Evolutionary conservation across 192 early-diverging fungal species (phyloP).

Genomic region (Mortierella claussenii): DNA sequence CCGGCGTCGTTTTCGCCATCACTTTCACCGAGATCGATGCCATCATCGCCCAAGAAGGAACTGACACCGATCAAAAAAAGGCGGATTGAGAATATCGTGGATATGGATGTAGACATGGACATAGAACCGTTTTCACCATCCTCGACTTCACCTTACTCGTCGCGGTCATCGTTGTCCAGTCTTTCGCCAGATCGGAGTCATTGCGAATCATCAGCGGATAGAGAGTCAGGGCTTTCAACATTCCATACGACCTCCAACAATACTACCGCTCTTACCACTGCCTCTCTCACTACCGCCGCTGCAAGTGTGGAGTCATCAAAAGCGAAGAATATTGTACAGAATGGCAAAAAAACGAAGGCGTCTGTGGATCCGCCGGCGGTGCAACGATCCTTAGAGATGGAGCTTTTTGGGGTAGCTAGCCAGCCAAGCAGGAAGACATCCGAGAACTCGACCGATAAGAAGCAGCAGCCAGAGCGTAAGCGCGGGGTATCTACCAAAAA

Average conservation of each 20-base stretch:
- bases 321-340: no score
- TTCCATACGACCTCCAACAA: background rate
- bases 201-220: constrained; percentile 14
- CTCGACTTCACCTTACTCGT: constrained; percentile 16
- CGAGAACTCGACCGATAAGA: background rate
- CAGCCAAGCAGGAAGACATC: constrained; percentile 2
- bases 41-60: constrained; percentile 5
- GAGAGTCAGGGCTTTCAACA: constrained; percentile 1
- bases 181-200: constrained; percentile 23
- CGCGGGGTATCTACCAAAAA: no score
- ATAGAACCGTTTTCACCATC: no score
- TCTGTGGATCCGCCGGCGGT: background rate
- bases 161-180: constrained; percentile 26
- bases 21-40: constrained; percentile 19
- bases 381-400: constrained; percentile 31
- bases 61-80: constrained; percentile 18
- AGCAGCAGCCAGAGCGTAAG: no score
- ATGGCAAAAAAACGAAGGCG: no score
- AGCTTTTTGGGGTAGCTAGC: constrained; percentile 25
- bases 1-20: constrained; percentile 36
- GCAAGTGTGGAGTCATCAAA: no score
- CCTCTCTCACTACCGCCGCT: no score
- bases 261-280: background rate
- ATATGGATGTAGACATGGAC: no score
- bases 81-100: constrained; percentile 18